Conservation (phyloP, 495 filamentous ascomycete species). For the Hypomontagnella submonticulosa region DNA sequence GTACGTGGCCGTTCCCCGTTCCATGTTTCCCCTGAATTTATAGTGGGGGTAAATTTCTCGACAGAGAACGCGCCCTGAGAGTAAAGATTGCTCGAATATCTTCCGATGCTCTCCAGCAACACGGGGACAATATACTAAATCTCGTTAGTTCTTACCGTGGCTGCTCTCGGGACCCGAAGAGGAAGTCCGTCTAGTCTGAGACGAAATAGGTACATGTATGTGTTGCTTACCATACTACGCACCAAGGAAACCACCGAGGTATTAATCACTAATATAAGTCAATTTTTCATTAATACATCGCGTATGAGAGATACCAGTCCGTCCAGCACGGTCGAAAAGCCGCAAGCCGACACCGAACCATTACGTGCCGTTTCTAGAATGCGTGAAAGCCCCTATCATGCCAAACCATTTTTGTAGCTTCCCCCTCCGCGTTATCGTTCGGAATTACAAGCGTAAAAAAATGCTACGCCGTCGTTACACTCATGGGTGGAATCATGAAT, state of each 20-base stretch:
- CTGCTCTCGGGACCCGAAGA: slow-evolving; percentile 25
- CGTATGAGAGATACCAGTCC: neutral
- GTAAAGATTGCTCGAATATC: neutral
- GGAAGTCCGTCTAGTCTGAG: slow-evolving; percentile 26
- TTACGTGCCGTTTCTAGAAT: slow-evolving; percentile 4
- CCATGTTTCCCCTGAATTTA: neutral
- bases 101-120: neutral
- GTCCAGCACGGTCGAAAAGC: neutral
- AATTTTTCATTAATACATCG: slow-evolving; percentile 3
- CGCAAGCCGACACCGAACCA: neutral
- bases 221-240: too few relatives aligned
- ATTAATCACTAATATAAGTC: neutral
- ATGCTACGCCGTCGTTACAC: slow-evolving; percentile 6
- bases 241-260: too few relatives aligned
- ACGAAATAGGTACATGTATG: too few relatives aligned
- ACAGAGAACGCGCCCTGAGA: too few relatives aligned
- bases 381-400: slow-evolving; percentile 6
- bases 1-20: slow-evolving; percentile 14
- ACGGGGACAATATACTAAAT: neutral
- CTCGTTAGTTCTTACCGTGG: slow-evolving; percentile 27
- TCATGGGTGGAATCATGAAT: neutral
- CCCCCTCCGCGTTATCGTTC: neutral
- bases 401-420: slow-evolving; percentile 24
- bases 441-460: slow-evolving; percentile 10
- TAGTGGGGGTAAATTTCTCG: too few relatives aligned